Conservation (phyloP, 1,284 basidiomycete species). For the Ceratobasidium sp. region DNA sequence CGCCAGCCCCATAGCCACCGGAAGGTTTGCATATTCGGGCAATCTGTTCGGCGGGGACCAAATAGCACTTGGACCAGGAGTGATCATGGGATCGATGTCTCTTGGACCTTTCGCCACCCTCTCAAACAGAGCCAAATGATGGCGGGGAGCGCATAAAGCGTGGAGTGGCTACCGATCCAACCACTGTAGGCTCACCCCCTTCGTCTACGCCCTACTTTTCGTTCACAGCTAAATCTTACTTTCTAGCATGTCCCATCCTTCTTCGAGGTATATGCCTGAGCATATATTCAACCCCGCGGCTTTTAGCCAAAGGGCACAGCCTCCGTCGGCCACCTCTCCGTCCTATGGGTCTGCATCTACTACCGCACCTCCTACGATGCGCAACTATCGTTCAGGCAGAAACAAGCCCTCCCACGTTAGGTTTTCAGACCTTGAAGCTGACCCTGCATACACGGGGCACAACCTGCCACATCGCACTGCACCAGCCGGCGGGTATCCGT, state of each 20-base stretch:
- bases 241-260: background rate
- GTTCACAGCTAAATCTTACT: background rate
- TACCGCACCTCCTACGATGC: background rate
- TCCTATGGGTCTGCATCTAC: background rate
- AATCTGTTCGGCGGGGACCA: background rate
- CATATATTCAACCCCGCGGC: conserved; percentile 14
- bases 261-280: conserved; percentile 1
- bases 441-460: background rate
- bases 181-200: background rate
- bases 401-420: no score
- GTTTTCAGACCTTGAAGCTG: background rate
- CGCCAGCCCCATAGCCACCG: background rate
- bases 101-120: conserved; percentile 11
- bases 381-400: no score
- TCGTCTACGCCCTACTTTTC: background rate
- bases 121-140: conserved; percentile 1
- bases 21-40: background rate
- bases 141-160: background rate
- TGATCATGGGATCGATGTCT: background rate
- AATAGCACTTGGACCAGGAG: background rate
- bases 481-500: conserved; percentile 20
- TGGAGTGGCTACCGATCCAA: background rate
- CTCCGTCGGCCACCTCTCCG: background rate
- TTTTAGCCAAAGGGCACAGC: background rate
- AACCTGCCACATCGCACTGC: background rate